These are phyloP conservation scores for Fonsecaea nubica DNA, from an alignment of 2,329 filamentous ascomycete species.

Conservation along the genomic window DNA sequence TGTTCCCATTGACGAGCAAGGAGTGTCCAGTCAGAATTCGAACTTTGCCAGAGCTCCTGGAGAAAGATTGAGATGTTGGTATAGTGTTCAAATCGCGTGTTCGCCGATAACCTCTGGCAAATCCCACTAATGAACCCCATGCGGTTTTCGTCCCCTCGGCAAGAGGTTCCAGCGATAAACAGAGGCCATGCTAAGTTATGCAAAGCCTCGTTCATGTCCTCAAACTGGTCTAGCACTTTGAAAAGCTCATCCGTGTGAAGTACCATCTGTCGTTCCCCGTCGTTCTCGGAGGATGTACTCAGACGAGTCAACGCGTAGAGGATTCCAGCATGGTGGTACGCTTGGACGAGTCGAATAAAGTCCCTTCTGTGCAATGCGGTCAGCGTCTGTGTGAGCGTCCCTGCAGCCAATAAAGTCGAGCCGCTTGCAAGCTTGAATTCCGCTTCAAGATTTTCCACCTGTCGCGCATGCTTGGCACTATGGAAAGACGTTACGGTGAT, in stretches of 20 bases:
- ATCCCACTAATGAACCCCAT: not conserved
- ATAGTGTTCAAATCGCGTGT: conserved; percentile 16
- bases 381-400: conserved; percentile 1
- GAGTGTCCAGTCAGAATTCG: conserved; percentile 10
- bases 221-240: conserved; percentile 11
- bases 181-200: conserved; percentile 17
- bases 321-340: conserved; percentile 10
- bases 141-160: conserved; percentile 6
- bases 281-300: not conserved
- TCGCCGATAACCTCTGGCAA: not conserved
- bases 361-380: not conserved
- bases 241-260: conserved; percentile 6
- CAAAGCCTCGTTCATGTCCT: conserved; percentile 11
- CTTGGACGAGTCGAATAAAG: conserved; percentile 8
- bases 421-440: conserved; percentile 10
- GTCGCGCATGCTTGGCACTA: not conserved
- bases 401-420: conserved; percentile 10
- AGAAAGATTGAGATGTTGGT: conserved; percentile 3
- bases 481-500: not conserved
- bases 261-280: not conserved
- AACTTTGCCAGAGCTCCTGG: conserved; percentile 15
- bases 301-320: conserved; percentile 8
- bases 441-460: not conserved
- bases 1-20: conserved; percentile 14
- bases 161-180: conserved; percentile 15